phyloP scores from a whole-genome alignment of 495 filamentous ascomycete species.

The Penicillium alfredii region DNA sequence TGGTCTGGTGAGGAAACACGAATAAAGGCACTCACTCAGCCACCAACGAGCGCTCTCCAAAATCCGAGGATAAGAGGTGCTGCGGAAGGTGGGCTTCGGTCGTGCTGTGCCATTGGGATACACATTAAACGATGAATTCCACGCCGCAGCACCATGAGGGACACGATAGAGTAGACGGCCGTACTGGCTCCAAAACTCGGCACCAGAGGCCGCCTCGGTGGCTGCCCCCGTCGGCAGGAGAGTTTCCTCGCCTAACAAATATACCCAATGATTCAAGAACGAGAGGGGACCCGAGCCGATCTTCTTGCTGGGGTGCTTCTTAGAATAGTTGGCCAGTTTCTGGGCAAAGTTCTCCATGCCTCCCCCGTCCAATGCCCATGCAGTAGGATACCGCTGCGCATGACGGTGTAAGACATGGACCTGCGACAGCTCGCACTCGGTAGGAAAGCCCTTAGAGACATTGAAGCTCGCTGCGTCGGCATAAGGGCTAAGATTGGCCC shows the following conservation, averaged over 20 bases:
- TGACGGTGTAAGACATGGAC: constrained; percentile 48
- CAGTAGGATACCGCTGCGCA: constrained; percentile 46
- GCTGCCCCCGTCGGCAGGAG: constrained; percentile 45
- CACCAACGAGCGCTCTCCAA: constrained; percentile 43
- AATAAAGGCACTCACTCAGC: constrained; percentile 22
- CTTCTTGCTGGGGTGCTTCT: constrained; percentile 22
- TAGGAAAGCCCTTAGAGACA: constrained; percentile 41
- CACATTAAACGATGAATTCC: constrained; percentile 36
- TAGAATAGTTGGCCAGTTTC: constrained; percentile 43
- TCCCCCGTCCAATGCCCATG: constrained; percentile 32
- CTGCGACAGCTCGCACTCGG: constrained; percentile 49
- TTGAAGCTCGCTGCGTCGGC: constrained; percentile 36
- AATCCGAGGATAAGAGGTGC: constrained; percentile 45
- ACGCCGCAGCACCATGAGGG: constrained; percentile 31
- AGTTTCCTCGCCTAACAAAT: constrained; percentile 36
- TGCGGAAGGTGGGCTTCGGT: constrained; percentile 43
- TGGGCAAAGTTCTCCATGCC: constrained; percentile 41
- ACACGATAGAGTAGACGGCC: constrained; percentile 47
- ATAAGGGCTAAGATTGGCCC: constrained; percentile 46
- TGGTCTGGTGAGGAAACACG: background rate
- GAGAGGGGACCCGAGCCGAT: constrained; percentile 39
- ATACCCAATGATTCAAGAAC: constrained; percentile 48
- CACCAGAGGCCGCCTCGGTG: constrained; percentile 46
- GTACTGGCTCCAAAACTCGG: constrained; percentile 49
- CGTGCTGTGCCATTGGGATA: constrained; percentile 42